Base-by-base conservation (phyloP, 2,329 filamentous ascomycete species). In the Rhynchosporium secalis region DNA sequence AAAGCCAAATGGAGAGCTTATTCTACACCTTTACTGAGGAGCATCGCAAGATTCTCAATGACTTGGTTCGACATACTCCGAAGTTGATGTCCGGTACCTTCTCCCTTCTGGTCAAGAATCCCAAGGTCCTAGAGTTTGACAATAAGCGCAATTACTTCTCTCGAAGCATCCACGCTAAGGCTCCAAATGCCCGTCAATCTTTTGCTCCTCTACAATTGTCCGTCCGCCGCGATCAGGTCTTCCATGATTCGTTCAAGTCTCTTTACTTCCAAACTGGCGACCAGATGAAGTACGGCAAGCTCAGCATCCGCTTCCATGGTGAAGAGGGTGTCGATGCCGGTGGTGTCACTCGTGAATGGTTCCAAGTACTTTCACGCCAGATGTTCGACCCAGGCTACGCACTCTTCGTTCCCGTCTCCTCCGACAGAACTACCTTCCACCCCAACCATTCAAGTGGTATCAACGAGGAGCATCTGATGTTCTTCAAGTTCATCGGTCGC, bases 121-220 rank as follows among this genome's bases (percentile, higher is more conserved):
- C 95, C 31, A 99, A 98, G 82, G 96, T 99, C 3, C 81, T 99
- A 12, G 95, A 99, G 74, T 99, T 99, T 72, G 95, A 99, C 79
- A 99, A 99, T 80, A 99, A 99, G 81, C 92, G 95, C 72, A 98
- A 96, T 78, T 99, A 96, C 82, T 99, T 99, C 81, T 97, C 87
- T 74, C 90, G 95, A 65, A 93, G 92, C 72, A 88, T 99, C 10
- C 95, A 99, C 76, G 85, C 85, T 51, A 86, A 90, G 56, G 83
- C 83, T 58, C 84, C 85, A 59, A 87, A 91, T 71, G 83, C 83
- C 63, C 87, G 92, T 48, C 86, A 91, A 69, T 86, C 86, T 52
- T 85, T 81, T 71, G 89, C 92, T 48, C 76, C 85, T 28, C 81
- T 99, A 57, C 92, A 96, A 75, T 85, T 99, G 52, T 89, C 88